These are phyloP conservation scores for Thalassiosira profunda DNA, from an alignment of 108 stramenopile genomes.

Conservation along the genomic window DNA sequence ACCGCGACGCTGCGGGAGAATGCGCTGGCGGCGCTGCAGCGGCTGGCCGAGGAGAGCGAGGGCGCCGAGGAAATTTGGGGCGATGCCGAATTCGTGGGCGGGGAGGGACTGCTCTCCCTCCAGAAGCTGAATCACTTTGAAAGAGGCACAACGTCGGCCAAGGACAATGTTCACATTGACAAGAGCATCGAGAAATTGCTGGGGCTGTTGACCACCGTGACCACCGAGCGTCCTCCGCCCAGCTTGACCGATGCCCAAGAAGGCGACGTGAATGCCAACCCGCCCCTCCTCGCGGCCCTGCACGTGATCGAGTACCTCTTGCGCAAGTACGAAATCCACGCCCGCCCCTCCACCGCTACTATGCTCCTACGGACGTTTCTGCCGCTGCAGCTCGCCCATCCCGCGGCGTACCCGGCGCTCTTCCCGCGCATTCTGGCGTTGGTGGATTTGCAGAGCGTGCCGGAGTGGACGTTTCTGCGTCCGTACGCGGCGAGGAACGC, in stretches of 20 bases:
- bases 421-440: conserved; percentile 57
- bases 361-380: conserved; percentile 49
- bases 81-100: background rate
- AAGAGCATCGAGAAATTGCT: conserved; percentile 16
- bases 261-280: background rate
- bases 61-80: background rate
- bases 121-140: conserved; percentile 42
- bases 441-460: conserved; percentile 57
- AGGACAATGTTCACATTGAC: conserved; percentile 41
- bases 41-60: conserved; percentile 15
- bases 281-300: conserved; percentile 16
- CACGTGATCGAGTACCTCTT: conserved; percentile 82
- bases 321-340: conserved; percentile 71
- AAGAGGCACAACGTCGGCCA: conserved; percentile 36
- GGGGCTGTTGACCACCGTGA: conserved; percentile 8
- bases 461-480: conserved; percentile 59
- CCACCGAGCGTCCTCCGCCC: conserved; percentile 13
- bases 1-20: conserved; percentile 66
- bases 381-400: conserved; percentile 25
- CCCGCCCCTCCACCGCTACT: conserved; percentile 39
- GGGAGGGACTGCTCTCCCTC: background rate
- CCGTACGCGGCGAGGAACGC: conserved; percentile 59
- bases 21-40: conserved; percentile 48
- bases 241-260: no score
- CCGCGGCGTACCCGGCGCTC: conserved; percentile 23